Base-by-base conservation (phyloP, 208 protist species). In the Angomonas desouzai region DNA sequence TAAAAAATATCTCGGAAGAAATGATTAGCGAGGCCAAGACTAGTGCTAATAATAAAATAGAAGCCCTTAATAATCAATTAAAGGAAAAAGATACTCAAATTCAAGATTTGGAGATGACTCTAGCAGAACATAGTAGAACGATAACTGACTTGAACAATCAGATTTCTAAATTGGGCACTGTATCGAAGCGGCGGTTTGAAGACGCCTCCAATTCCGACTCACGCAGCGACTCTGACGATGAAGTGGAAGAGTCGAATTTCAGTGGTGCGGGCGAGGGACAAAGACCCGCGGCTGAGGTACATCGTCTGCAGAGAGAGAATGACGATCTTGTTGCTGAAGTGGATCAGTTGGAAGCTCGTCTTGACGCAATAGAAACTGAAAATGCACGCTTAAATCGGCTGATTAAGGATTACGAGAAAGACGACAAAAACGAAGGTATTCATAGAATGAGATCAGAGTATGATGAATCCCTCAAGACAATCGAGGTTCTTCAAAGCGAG, bases 401-500 rank as follows among this genome's bases (percentile, higher is more conserved):
- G 29, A 55, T 95, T 25, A 87, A 81, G 27, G 77, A 91, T 36
- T 91, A 89, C 55, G 86, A 93, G 57, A 69, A 65, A n/a, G 81
- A 81, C 2, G 76, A 92, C 20, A 51, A 51, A 51, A 51, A 51
- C 64, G 83, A 90, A 30, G 89, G 86, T 10, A 56, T 95, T 55
- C 76, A 70, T 40, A 64, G 75, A n/a, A 64, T 95, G 16, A 74
- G 83, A 20, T 69, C 73, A 11, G 72, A 92, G 48, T 59, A 90
- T 13, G 63, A 64, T 6, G 85, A 94, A 48, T 73, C 76, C 25
- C 80, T 72, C 34, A 67, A 83, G 43, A 76, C 68, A 0, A 74
- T 89, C n/a, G 82, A 91, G n/a, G 63, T 79, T 20, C 70, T 93
- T 30, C 75, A 92, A 30, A 63, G 79, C 25, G 91, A 96, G 65